These are phyloP conservation scores for Trichoderma polysporum DNA, from an alignment of 2,329 filamentous ascomycete species.

Conservation along the genomic window DNA sequence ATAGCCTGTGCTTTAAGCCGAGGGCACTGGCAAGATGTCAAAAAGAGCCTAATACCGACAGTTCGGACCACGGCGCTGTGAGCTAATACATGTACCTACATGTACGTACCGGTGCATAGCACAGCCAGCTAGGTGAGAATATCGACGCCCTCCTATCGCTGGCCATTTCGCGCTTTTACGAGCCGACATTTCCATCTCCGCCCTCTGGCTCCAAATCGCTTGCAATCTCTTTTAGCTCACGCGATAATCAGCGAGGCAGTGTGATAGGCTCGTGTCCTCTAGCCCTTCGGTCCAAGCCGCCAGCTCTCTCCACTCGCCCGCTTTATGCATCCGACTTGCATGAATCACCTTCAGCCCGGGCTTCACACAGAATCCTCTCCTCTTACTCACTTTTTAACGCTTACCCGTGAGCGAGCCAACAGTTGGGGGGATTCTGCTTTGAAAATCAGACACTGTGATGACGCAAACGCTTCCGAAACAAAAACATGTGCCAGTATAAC, in stretches of 20 bases:
- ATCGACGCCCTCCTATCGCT: not conserved
- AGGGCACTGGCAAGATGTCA: not conserved
- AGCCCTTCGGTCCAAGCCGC: slow-evolving; percentile 17
- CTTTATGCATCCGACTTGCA: slow-evolving; percentile 20
- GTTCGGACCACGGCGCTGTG: not conserved
- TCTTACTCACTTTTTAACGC: not conserved
- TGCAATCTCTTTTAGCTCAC: slow-evolving; percentile 1
- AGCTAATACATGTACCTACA: not conserved
- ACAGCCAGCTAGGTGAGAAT: not conserved
- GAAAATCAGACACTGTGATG: slow-evolving; percentile 1
- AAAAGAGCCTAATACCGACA: not conserved
- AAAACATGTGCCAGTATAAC: not conserved
- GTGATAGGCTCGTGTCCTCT: not conserved
- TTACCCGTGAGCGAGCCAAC: not conserved
- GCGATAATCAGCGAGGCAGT: not conserved
- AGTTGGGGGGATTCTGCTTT: not conserved
- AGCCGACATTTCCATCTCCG: not conserved
- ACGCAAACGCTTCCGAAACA: not conserved
- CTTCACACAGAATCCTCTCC: not conserved
- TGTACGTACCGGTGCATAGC: not conserved
- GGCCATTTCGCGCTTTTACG: not conserved
- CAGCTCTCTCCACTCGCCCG: slow-evolving; percentile 10
- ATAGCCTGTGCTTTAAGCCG: not conserved
- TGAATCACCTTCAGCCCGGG: slow-evolving; percentile 19
- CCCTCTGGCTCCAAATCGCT: not conserved